Evolutionary conservation across 192 early-diverging fungal genomes (phyloP).

Genomic region (Rhizoclosmatium globosum): DNA sequence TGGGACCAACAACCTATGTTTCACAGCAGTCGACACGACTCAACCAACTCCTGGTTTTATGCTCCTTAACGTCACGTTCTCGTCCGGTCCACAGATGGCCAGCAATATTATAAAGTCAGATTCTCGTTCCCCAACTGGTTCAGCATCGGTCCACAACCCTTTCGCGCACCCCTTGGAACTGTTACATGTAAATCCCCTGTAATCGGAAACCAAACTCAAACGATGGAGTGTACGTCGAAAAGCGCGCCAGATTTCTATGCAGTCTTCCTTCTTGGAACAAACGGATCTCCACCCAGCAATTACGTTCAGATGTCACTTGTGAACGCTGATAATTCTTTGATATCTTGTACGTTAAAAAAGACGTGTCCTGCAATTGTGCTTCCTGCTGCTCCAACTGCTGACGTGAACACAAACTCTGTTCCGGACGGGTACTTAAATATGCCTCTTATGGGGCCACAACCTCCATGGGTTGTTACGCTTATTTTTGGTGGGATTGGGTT

Average conservation of each 20-base stretch:
- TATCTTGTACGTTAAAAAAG: neutral
- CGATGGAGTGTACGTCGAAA: constrained; percentile 5
- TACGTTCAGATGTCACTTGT: constrained; percentile 15
- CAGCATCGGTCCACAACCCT: constrained; percentile 32
- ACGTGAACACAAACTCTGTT: neutral
- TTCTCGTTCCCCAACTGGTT: constrained; percentile 26
- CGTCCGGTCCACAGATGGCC: constrained; percentile 6
- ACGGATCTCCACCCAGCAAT: neutral
- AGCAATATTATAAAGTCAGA: constrained; percentile 1
- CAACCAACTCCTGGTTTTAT: neutral
- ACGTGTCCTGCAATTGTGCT: constrained; percentile 1
- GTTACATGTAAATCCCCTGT: constrained; percentile 22
- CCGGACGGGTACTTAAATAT: constrained; percentile 9
- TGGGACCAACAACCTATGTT: neutral
- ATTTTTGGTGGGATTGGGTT: constrained; percentile 14
- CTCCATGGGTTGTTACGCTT: constrained; percentile 21
- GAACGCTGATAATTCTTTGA: neutral
- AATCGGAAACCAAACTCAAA: neutral
- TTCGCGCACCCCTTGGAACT: constrained; percentile 28
- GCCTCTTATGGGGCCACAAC: constrained; percentile 15
- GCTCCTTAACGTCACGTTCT: constrained; percentile 13
- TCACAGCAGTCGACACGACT: constrained; percentile 16
- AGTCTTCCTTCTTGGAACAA: constrained; percentile 27
- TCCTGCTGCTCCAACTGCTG: too few species aligned
- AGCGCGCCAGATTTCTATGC: constrained; percentile 3